These are phyloP conservation scores for Pseudevernia furfuracea DNA, from an alignment of 495 filamentous ascomycete genomes.

Conservation along the genomic window DNA sequence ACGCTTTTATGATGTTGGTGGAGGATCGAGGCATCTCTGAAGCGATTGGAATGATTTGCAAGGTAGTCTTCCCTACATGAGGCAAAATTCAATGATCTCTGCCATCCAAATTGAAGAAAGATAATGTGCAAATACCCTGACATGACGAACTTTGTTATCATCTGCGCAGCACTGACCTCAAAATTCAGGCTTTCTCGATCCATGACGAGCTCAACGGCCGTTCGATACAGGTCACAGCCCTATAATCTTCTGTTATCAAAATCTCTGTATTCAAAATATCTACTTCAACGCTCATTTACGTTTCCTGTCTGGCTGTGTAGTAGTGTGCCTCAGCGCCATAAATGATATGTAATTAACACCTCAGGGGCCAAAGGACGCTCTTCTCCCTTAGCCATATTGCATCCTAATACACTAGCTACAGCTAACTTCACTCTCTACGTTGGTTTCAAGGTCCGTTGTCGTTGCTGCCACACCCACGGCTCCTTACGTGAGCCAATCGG, in stretches of 20 bases:
- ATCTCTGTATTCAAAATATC: neutral
- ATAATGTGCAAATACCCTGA: neutral
- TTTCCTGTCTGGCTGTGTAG: neutral
- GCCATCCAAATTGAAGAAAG: neutral
- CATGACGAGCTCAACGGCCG: neutral
- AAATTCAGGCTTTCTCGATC: neutral
- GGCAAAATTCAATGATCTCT: neutral
- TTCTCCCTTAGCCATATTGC: neutral
- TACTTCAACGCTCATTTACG: no score
- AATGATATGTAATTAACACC: neutral
- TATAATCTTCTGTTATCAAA: neutral
- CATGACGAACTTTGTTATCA: neutral
- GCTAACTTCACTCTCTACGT: neutral
- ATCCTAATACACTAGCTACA: neutral
- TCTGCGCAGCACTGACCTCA: constrained; percentile 1
- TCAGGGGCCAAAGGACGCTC: neutral
- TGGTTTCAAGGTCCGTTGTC: neutral
- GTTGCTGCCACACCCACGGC: neutral
- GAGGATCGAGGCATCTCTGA: constrained; percentile 23
- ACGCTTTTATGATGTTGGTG: constrained; percentile 36
- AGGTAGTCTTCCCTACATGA: constrained; percentile 16
- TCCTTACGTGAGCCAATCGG: neutral
- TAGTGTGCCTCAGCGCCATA: neutral
- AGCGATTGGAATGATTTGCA: constrained; percentile 19
- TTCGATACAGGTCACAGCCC: neutral